Evolutionary conservation across 768 basidiomycete species (phyloP).

Genomic region (Filobasidium wieringae): DNA sequence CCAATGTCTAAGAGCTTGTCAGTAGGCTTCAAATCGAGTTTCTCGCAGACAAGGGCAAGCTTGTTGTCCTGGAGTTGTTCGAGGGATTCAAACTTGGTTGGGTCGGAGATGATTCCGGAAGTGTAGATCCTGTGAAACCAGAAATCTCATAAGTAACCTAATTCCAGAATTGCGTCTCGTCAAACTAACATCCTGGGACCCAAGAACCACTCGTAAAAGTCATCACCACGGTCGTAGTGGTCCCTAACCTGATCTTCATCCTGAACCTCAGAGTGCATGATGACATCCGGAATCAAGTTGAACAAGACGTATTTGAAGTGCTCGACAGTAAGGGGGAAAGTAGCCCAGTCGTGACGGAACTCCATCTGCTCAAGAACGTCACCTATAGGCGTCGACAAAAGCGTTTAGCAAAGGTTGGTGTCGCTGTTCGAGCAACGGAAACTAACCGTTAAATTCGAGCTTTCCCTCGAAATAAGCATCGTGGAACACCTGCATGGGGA

Average conservation of each 20-base stretch:
- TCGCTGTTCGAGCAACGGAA: background rate
- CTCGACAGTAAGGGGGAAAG: constrained; percentile 65
- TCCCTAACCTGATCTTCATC: constrained; percentile 92
- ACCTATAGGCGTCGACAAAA: constrained; percentile 47
- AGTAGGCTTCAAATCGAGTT: constrained; percentile 72
- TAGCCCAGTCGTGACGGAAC: constrained; percentile 88
- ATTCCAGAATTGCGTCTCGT: background rate
- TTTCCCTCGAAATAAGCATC: constrained; percentile 96
- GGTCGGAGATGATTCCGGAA: constrained; percentile 68
- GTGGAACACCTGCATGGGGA: constrained; percentile 94
- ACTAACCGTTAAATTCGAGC: constrained; percentile 64
- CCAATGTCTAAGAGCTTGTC: constrained; percentile 50
- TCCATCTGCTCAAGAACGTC: constrained; percentile 90
- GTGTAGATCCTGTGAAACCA: constrained; percentile 90
- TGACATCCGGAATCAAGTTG: constrained; percentile 80
- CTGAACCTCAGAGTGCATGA: constrained; percentile 78
- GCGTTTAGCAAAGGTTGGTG: no score
- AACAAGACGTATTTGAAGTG: constrained; percentile 88
- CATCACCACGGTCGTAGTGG: constrained; percentile 93
- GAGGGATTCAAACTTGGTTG: constrained; percentile 63
- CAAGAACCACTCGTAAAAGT: constrained; percentile 76
- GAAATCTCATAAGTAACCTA: background rate
- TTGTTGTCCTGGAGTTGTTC: constrained; percentile 98
- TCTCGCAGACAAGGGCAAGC: constrained; percentile 85
- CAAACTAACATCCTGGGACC: constrained; percentile 38